Evolutionary conservation across 2,329 filamentous ascomycete species (phyloP), one percentile per base, ranked within the genome.

Genomic region (Cladosporium sp.): DNA sequence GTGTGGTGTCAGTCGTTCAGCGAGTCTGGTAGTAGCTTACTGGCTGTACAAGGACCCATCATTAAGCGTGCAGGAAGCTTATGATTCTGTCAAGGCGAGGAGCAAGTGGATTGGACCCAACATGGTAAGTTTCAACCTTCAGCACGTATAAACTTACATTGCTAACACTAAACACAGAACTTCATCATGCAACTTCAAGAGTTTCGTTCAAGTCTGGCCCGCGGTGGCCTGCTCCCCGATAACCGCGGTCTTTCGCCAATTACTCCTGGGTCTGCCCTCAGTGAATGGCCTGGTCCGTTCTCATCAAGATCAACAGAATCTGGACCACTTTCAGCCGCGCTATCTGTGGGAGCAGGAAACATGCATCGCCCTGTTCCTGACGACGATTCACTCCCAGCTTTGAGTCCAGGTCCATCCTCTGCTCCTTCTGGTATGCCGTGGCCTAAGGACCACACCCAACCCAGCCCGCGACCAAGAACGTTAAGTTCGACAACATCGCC

Each of bases 91-190:
- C 2, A 89, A 95, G 69, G 78, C 81, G 48, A 86, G 86, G 70
- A 93, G 88, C 68, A 83, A 79, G 63, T 95, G 89, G 88, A 92
- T 95, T 60, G 90, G 88, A 52, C 88, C 88, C 0, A 95, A 95
- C 68, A 95, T 95, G 89, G 50, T 52, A 2, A 32, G 50, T 42
- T n/a, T n/a, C n/a, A n/a, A n/a, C n/a, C n/a, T n/a, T n/a, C n/a
- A n/a, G n/a, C n/a, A n/a, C n/a, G n/a, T n/a, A n/a, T n/a, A n/a
- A n/a, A n/a, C 13, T 19, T n/a, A 37, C 30, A n/a, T 18, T 7
- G 30, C 27, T 22, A 34, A 39, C 37, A 12, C 4, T 11, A 19
- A 19, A 19, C n/a, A 8, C 37, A 52, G 50, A 88, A 88, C 58
- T 76, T 95, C 58, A 90, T 95, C 78, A 93, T 93, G 76, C 90